Evolutionary conservation across 805 yeast genomes (phyloP), one percentile per base, ranked within the genome.

Genomic region (Pichia membranifaciens): DNA sequence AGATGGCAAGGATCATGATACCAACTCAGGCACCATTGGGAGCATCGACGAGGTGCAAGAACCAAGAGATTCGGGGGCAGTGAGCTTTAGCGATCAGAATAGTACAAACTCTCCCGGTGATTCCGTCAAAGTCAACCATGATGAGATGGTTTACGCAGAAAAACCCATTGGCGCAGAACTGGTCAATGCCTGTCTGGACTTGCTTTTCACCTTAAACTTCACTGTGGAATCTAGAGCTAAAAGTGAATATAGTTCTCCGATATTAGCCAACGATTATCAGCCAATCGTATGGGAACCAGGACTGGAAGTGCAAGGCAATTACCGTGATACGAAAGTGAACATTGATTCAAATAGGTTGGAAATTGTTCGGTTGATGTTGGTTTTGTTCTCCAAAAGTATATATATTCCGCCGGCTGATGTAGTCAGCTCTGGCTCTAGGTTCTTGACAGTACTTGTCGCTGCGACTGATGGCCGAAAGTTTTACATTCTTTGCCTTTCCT

Each of bases 201-300:
- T 83, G n/a, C 60, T 83, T 38, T 82, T 82, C 59, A 69, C 71
- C 34, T 69, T 72, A 10, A 78, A 78, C 1, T 84, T 84, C 57
- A 79, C 90, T 0, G 61, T 79, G 8, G 61, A 70, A 4, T 49
- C 49, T 8, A 7, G 38, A 7, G 37, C 13, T 39, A 45, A 25
- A 21, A 29, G 47, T 4, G 43, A 48, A 2, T 20, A 41, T 18
- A 49, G 38, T 3, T 12, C 15, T 18, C 20, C 41, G 17, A 15
- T 20, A 20, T 41, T 41, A 18, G 48, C 60, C 20, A 62, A 64
- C 25, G 64, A 66, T 6, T 53, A 61, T 4, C 73, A 73, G 21
- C 66, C 64, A 43, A 52, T 68, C 7, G 69, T 84, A 1, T 89
- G 96, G 96, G 95, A 86, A 55, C 79, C 84, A 3, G 96, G 96